These are phyloP conservation scores for Apiotrichum siamense DNA, from an alignment of 1,284 basidiomycete species.

Conservation along the genomic window DNA sequence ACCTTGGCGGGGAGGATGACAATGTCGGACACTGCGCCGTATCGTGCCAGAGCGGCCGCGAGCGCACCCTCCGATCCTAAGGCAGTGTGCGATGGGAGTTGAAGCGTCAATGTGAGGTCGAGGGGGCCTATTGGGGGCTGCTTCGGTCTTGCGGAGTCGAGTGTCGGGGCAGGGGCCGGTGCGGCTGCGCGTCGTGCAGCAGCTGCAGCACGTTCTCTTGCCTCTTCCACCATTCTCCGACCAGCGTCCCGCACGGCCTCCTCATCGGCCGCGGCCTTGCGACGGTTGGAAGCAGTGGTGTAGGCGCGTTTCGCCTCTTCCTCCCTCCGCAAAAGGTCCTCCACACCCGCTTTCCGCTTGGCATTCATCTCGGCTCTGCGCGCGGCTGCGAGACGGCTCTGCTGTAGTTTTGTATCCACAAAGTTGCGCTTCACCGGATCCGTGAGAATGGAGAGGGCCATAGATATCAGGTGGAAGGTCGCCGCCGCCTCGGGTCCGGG, in stretches of 20 bases:
- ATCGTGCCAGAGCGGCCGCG: conserved; percentile 18
- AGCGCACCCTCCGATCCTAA: conserved; percentile 20
- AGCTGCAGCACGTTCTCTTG: conserved; percentile 22
- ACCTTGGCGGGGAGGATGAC: conserved; percentile 21
- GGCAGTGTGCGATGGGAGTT: conserved; percentile 28
- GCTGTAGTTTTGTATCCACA: conserved; percentile 69
- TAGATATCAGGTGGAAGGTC: conserved; percentile 80
- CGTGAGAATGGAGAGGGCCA: conserved; percentile 76
- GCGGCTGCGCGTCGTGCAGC: conserved; percentile 6
- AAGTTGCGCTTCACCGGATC: conserved; percentile 77
- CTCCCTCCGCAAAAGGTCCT: conserved; percentile 75
- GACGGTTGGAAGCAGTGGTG: conserved; percentile 53
- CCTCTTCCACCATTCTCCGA: conserved; percentile 61
- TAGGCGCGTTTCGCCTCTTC: conserved; percentile 61
- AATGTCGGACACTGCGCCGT: conserved; percentile 39
- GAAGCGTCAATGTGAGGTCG: conserved; percentile 39
- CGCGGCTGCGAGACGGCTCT: conserved; percentile 63
- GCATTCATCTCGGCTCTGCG: conserved; percentile 69
- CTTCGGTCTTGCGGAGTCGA: not conserved
- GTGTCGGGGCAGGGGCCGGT: conserved; percentile 1
- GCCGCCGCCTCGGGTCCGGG: conserved; percentile 52
- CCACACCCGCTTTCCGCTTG: conserved; percentile 71
- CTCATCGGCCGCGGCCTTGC: conserved; percentile 53
- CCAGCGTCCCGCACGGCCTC: conserved; percentile 75
- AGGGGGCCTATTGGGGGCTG: conserved; percentile 34